Conservation (phyloP, 371 early-diverging fungal genomes). For the Catenaria anguillulae region DNA sequence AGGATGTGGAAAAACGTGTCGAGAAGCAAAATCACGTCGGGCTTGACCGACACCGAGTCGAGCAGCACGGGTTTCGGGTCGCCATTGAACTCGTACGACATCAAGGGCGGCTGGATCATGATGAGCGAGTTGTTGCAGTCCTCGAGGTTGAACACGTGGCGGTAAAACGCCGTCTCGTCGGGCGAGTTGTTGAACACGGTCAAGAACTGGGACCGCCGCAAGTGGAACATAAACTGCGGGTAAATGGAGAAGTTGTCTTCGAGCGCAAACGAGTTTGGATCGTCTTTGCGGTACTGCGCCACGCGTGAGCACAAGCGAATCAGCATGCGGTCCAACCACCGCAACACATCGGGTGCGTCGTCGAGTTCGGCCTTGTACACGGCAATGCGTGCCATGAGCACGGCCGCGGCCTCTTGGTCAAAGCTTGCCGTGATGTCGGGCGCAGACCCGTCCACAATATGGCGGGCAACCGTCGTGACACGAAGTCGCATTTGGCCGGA, state of each 20-base stretch:
- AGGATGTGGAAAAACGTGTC: conserved; percentile 98
- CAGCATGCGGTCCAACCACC: conserved; percentile 98
- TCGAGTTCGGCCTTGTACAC: conserved; percentile 95
- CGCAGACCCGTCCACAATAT: conserved; percentile 75
- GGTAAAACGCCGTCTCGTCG: conserved; percentile 97
- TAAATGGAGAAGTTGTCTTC: conserved; percentile 92
- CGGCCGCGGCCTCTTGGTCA: conserved; percentile 98
- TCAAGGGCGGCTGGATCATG: conserved; percentile 98
- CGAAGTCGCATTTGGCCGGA: conserved; percentile 78
- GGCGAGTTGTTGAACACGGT: conserved; percentile 98
- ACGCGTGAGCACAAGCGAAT: conserved; percentile 96
- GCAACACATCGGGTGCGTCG: conserved; percentile 94
- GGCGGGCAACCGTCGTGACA: conserved; percentile 90
- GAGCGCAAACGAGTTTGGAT: conserved; percentile 84
- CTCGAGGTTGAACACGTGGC: conserved; percentile 84
- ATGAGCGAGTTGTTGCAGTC: conserved; percentile 91
- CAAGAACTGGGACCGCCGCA: conserved; percentile 93
- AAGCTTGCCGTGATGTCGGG: conserved; percentile 84
- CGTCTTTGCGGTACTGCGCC: conserved; percentile 93
- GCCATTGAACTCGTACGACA: conserved; percentile 78
- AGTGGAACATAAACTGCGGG: conserved; percentile 99
- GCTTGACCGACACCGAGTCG: conserved; percentile 93
- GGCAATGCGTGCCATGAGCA: conserved; percentile 96
- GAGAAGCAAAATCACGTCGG: conserved; percentile 88
- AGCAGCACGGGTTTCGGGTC: conserved; percentile 89